These are phyloP conservation scores for Imleria badia DNA, from an alignment of 768 basidiomycete genomes.

Conservation along the genomic window DNA sequence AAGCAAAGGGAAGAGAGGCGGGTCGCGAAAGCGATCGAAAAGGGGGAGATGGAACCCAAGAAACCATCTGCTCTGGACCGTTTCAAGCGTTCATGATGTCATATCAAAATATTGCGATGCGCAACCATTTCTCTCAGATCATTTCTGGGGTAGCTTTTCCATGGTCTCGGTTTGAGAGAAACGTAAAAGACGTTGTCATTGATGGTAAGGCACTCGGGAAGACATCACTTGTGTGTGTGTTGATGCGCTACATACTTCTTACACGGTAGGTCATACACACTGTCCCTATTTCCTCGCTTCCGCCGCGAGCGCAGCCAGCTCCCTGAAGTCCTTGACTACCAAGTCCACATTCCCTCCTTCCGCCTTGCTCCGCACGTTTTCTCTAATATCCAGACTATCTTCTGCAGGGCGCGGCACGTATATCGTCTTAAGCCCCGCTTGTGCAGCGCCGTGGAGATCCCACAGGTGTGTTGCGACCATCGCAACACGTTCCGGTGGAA, in stretches of 20 bases:
- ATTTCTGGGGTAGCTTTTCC: not conserved
- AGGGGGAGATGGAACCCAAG: constrained; percentile 28
- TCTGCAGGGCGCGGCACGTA: constrained; percentile 56
- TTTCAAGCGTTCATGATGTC: constrained; percentile 28
- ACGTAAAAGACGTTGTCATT: not conserved
- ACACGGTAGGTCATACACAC: not conserved
- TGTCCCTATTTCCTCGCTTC: constrained; percentile 8
- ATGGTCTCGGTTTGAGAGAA: not conserved
- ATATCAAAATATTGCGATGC: not conserved
- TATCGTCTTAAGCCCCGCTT: constrained; percentile 54
- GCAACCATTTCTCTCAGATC: not conserved
- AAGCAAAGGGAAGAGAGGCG: constrained; percentile 51
- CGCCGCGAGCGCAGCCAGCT: constrained; percentile 39
- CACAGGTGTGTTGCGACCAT: constrained; percentile 66
- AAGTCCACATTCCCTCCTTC: constrained; percentile 62
- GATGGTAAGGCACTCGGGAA: not conserved
- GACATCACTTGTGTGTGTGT: too few relatives aligned
- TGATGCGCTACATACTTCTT: not conserved
- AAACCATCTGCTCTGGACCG: constrained; percentile 38
- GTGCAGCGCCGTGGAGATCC: constrained; percentile 55
- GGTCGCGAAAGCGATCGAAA: constrained; percentile 34
- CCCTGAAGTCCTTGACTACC: constrained; percentile 50
- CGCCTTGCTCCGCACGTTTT: constrained; percentile 40
- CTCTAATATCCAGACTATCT: constrained; percentile 30
- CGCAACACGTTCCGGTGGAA: constrained; percentile 47